phyloP scores from a whole-genome alignment of 2,329 filamentous ascomycete species.

The Fusarium dimerum region DNA sequence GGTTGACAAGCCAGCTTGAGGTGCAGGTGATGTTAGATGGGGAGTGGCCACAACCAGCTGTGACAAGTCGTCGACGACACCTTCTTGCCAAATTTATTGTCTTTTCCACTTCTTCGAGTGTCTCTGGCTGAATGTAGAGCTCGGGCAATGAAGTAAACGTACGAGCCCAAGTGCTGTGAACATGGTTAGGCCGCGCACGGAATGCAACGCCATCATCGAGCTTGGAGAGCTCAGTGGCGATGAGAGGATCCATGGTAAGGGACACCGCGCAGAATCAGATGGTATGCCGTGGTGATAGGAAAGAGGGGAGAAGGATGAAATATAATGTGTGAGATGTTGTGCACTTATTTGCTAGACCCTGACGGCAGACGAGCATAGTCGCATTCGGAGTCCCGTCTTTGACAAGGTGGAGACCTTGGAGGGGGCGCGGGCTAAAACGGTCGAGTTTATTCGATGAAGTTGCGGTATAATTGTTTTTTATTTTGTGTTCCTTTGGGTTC shows the following conservation, averaged over 20 bases:
- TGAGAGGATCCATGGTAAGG: conserved; percentile 39
- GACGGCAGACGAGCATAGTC: conserved; percentile 23
- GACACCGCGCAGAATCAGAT: neutral
- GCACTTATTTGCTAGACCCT: conserved; percentile 15
- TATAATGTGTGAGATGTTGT: no score
- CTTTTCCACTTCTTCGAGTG: conserved; percentile 80
- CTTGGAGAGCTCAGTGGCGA: conserved; percentile 35
- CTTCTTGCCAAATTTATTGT: conserved; percentile 76
- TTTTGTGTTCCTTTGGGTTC: neutral
- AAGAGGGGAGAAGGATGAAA: no score
- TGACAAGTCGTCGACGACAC: conserved; percentile 79
- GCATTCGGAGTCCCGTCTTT: conserved; percentile 6
- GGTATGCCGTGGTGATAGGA: no score
- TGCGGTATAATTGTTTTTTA: neutral
- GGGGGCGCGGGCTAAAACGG: neutral
- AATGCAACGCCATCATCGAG: conserved; percentile 62
- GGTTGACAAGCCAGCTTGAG: conserved; percentile 90
- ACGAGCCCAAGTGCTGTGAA: conserved; percentile 91
- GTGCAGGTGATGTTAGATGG: conserved; percentile 91
- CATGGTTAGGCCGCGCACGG: conserved; percentile 69
- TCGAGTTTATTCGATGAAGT: neutral
- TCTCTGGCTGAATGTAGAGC: conserved; percentile 84
- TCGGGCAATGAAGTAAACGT: conserved; percentile 90
- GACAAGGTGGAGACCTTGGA: neutral
- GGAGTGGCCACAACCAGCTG: conserved; percentile 89